Evolutionary conservation across 306 rosid genomes (phyloP).

Genomic region (Cajanus cajan): DNA sequence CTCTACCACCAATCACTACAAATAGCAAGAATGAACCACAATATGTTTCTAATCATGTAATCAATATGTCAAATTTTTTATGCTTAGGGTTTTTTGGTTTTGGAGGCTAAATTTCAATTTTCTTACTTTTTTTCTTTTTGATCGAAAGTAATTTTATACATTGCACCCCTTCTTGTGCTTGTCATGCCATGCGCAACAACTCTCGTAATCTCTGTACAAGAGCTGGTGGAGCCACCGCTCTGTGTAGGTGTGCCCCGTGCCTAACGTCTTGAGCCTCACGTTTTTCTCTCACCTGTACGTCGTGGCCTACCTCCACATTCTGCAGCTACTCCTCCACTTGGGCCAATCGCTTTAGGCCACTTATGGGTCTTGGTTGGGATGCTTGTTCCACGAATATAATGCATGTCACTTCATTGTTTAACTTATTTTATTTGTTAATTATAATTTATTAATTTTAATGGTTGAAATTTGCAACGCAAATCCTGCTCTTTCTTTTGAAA

Average conservation of each 20-base stretch:
- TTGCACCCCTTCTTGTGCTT: conserved; percentile 56
- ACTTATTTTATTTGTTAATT: no score
- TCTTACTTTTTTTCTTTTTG: no score
- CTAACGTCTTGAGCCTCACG: conserved; percentile 48
- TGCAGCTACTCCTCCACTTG: conserved; percentile 60
- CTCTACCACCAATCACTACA: no score
- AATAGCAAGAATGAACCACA: no score
- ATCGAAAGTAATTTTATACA: no score
- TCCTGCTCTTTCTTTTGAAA: no score
- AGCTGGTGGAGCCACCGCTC: conserved; percentile 90
- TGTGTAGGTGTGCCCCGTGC: conserved; percentile 50
- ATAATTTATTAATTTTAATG: no score
- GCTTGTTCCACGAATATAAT: conserved; percentile 67
- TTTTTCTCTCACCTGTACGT: conserved; percentile 48
- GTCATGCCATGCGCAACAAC: conserved; percentile 47
- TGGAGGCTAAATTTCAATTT: no score
- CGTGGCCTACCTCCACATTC: conserved; percentile 64
- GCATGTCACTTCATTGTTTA: conserved; percentile 52
- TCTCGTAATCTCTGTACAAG: conserved; percentile 74
- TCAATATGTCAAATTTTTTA: no score
- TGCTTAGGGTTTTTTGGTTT: no score
- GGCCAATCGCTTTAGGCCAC: conserved; percentile 49
- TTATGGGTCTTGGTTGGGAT: conserved; percentile 48
- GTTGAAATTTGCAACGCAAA: no score
- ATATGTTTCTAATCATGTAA: no score